Conservation (phyloP, 2,329 filamentous ascomycete species). For the Stagonosporopsis chrysanthemi region DNA sequence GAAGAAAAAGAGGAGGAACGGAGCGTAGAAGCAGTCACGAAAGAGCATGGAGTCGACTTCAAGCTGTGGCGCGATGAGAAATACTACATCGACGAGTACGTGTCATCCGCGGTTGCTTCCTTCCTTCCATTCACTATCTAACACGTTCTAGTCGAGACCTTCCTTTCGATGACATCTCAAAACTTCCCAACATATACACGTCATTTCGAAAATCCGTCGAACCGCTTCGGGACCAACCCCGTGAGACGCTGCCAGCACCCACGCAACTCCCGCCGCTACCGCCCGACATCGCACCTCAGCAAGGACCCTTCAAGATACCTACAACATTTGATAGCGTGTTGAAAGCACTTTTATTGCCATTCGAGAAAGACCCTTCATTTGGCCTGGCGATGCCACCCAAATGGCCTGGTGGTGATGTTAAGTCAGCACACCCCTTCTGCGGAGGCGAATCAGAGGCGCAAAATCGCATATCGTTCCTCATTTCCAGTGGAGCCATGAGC, state of each 20-base stretch:
- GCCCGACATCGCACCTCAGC: conserved; percentile 64
- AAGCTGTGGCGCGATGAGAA: conserved; percentile 77
- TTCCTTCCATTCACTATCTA: neutral
- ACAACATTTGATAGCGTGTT: conserved; percentile 62
- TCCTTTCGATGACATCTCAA: conserved; percentile 62
- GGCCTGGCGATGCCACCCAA: conserved; percentile 61
- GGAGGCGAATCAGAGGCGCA: conserved; percentile 72
- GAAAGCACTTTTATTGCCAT: conserved; percentile 63
- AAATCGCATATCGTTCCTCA: conserved; percentile 66
- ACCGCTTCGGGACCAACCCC: conserved; percentile 71
- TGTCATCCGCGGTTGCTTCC: conserved; percentile 2
- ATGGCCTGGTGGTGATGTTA: conserved; percentile 60
- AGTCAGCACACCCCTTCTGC: conserved; percentile 69
- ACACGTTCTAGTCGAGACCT: conserved; percentile 66
- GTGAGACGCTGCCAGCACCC: conserved; percentile 63
- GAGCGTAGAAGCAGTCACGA: conserved; percentile 62
- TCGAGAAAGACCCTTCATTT: conserved; percentile 55
- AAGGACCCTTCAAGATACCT: conserved; percentile 69
- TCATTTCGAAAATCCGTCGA: conserved; percentile 76
- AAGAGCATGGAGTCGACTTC: conserved; percentile 64
- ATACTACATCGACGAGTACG: conserved; percentile 80
- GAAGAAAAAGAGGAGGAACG: conserved; percentile 74
- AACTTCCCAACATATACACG: conserved; percentile 79
- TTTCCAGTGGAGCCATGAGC: conserved; percentile 67
- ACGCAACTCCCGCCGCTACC: conserved; percentile 66